phyloP scores from a whole-genome alignment of 257 asterid species.

The Solanum chilense region DNA sequence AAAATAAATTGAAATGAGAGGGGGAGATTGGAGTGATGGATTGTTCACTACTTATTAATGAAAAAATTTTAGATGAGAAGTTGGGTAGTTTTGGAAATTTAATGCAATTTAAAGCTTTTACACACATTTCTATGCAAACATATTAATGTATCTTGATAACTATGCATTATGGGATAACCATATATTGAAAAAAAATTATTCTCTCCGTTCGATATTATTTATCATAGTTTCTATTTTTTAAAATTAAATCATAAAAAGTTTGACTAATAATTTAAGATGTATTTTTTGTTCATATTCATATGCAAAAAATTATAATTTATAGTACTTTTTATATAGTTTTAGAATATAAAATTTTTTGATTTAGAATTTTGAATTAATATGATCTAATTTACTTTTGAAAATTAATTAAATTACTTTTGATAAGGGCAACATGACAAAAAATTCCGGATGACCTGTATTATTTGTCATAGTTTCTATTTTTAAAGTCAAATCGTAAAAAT shows the following conservation, averaged over 20 bases:
- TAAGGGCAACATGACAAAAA: too few relatives aligned
- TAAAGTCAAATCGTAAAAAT: too few relatives aligned
- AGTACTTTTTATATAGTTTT: too few relatives aligned
- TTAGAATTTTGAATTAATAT: too few relatives aligned
- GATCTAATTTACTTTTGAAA: too few relatives aligned
- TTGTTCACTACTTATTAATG: constrained; percentile 18
- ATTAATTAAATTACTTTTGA: too few relatives aligned
- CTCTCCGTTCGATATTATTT: accelerated
- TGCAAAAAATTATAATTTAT: too few relatives aligned
- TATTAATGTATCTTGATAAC: background rate
- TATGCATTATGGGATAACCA: background rate
- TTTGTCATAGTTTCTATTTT: too few relatives aligned
- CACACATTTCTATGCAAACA: constrained; percentile 43
- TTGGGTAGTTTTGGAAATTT: constrained; percentile 27
- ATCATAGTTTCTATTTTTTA: too few relatives aligned
- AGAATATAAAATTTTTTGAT: too few relatives aligned
- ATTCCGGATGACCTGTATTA: accelerated
- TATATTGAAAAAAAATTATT: background rate
- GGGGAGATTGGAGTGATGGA: background rate
- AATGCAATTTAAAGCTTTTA: constrained; percentile 45
- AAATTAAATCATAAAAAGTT: accelerated
- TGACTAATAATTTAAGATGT: too few relatives aligned
- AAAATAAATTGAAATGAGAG: background rate
- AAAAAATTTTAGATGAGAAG: constrained; percentile 9
- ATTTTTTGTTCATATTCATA: too few relatives aligned